phyloP scores from a whole-genome alignment of 768 basidiomycete species.

The Russula sp. region DNA sequence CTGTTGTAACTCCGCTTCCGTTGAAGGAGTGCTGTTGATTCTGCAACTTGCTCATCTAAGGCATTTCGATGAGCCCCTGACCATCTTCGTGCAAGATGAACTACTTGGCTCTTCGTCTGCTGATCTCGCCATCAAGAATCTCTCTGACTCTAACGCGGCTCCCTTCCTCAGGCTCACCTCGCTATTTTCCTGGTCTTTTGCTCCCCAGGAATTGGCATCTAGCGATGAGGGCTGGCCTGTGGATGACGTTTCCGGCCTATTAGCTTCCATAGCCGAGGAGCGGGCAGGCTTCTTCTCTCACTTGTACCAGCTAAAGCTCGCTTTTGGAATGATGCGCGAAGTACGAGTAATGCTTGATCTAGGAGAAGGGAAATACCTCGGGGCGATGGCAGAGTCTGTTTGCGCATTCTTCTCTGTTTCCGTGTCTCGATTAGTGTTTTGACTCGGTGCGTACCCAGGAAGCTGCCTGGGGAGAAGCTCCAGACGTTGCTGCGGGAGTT shows the following conservation, averaged over 20 bases:
- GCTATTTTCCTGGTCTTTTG: conserved; percentile 20
- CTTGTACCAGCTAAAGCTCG: conserved; percentile 38
- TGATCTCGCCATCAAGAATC: not conserved
- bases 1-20: conserved; percentile 47
- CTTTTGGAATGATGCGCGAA: conserved; percentile 41
- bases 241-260: conserved; percentile 30
- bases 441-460: conserved; percentile 30
- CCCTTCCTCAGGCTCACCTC: conserved; percentile 36
- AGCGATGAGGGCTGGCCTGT: conserved; percentile 26
- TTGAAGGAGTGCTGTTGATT: conserved; percentile 51
- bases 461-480: conserved; percentile 35
- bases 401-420: not conserved
- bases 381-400: conserved; percentile 44
- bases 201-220: conserved; percentile 15
- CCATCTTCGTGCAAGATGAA: conserved; percentile 35
- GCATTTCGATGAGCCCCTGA: conserved; percentile 62
- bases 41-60: conserved; percentile 66
- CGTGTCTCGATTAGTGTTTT: not conserved
- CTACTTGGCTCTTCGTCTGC: conserved; percentile 14
- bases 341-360: conserved; percentile 40
- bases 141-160: conserved; percentile 26
- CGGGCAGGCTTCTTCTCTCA: conserved; percentile 33
- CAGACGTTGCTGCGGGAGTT: conserved; percentile 38
- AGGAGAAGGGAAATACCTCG: conserved; percentile 44
- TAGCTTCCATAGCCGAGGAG: conserved; percentile 35